Percentiles rank a stretch among this genome's conserved stretches.
Evolutionary conservation across 2,329 filamentous ascomycete species (phyloP).

Genomic region (Botrytis tulipae): DNA sequence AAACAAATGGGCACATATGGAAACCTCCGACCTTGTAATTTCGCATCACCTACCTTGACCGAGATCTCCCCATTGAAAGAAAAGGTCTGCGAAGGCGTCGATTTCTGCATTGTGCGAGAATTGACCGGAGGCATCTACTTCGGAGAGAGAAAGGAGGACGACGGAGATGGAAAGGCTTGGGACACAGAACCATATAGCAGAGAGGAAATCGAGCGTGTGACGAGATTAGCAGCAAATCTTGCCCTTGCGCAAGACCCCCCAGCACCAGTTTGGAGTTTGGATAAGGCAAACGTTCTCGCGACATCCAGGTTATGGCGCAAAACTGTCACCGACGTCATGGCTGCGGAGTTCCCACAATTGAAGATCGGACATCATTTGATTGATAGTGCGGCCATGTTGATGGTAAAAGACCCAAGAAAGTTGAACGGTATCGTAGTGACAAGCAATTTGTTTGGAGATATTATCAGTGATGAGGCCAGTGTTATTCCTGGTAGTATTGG

Average conservation of each 20-base stretch:
- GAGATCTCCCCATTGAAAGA: constrained; percentile 84
- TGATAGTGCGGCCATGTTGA: constrained; percentile 94
- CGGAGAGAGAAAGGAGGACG: constrained; percentile 78
- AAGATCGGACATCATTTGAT: constrained; percentile 87
- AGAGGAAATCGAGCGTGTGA: constrained; percentile 83
- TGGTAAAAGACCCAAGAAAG: constrained; percentile 87
- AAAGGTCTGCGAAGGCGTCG: constrained; percentile 77
- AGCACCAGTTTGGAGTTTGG: constrained; percentile 77
- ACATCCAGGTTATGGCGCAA: constrained; percentile 88
- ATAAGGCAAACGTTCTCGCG: constrained; percentile 96
- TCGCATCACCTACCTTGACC: constrained; percentile 82
- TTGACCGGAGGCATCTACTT: constrained; percentile 95
- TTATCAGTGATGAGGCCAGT: constrained; percentile 91
- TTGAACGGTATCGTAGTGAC: constrained; percentile 91
- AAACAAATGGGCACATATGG: constrained; percentile 94
- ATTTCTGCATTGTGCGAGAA: constrained; percentile 92
- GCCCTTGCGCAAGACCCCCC: constrained; percentile 75
- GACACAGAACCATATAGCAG: constrained; percentile 88
- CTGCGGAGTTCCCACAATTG: constrained; percentile 83
- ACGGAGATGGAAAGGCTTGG: constrained; percentile 70
- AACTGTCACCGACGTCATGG: constrained; percentile 80
- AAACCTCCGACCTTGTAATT: constrained; percentile 94
- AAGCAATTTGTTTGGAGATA: constrained; percentile 93
- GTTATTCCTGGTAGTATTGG: constrained; percentile 92
- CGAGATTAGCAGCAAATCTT: constrained; percentile 75